Evolutionary conservation across 306 rosid species (phyloP), one percentile per base, ranked within the genome.

Genomic region (Begonia loranthoides): DNA sequence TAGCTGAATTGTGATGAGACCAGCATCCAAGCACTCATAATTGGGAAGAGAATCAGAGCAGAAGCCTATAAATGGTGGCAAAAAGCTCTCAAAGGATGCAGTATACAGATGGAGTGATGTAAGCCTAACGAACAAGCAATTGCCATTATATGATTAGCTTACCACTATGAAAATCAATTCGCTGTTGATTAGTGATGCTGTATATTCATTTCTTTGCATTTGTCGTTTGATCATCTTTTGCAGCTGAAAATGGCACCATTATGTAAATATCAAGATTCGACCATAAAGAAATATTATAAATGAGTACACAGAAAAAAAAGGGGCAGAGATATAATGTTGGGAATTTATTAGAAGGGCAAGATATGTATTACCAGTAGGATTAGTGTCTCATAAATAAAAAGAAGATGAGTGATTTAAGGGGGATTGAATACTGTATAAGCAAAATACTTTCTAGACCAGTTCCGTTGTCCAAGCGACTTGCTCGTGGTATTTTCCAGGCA

Each of bases 81-180:
- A n/a, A n/a, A n/a, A n/a, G n/a, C n/a, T n/a, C n/a, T n/a, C n/a
- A n/a, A 28, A 28, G 36, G 5, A 28, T 28, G 36, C 50, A 57
- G 19, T 49, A 38, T 13, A 24, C 49, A 51, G 70, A 55, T 76
- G 56, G 65, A 50, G 44, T 36, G 5, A 58, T 49, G 51, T 40
- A 44, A 61, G 47, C 9, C 10, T 7, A 28, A 22, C 4, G 28
- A 22, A 22, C 44, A 21, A 57, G 39, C 50, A 41, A 41, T 39
- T 40, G 54, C 36, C 17, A 66, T 9, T 19, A 28, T 54, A 21
- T 33, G 9, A 51, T 59, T 55, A 43, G 59, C 76, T 52, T 61
- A 89, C 97, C 97, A 85, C 45, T 54, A 84, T 56, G 76, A 89
- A 89, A 15, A 89, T 71, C 36, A 84, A 57, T 68, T 84, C 95